Evolutionary conservation across 108 stramenopile genomes (phyloP), one percentile per base, ranked within the genome.

Genomic region (Chaetoceros muelleri): DNA sequence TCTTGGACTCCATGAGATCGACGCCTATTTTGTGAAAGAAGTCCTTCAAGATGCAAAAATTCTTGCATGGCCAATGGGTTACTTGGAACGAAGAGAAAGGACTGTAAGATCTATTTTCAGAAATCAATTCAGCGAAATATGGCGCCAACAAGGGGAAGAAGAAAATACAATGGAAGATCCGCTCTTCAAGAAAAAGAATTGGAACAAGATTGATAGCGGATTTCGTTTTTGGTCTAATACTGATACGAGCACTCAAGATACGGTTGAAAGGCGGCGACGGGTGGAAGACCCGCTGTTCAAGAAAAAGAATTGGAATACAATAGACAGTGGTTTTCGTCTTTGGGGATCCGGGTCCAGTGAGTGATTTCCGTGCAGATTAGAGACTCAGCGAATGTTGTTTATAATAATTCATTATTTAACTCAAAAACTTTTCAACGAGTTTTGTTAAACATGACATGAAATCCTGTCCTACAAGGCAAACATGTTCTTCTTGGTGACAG

Each of bases 141-240:
- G 67, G 69, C 69, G 67, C 52, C 67, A 73, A 54, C 64, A 77
- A 29, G 71, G 80, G 46, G 71, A 73, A 40, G 55, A 59, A 22
- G 58, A 49, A 3, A 50, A 45, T 25, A 52, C 59, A 19, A 44
- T 59, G 2, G 75, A 71, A 25, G 81, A 82, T 68, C 67, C 77
- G 2, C 51, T 90, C 3, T 86, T 90, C 53, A 45, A 61, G 44
- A 65, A 76, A 45, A 74, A 90, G 52, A 84, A 84, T 7, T 90
- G 88, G 88, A 90, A 90, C 53, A 65, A 74, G 34, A 81, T 90
- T 7, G 88, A 90, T 57, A 83, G 81, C 26, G 80, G 82, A 2
- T 90, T 90, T 58, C 75, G 66, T 18, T 53, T 90, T n/a, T 85
- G 82, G 84, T n/a, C n/a, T n/a, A n/a, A n/a, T n/a, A n/a, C n/a